phyloP scores from a whole-genome alignment of 371 early-diverging fungal genomes.

The Syncephalis plumigaleata region DNA sequence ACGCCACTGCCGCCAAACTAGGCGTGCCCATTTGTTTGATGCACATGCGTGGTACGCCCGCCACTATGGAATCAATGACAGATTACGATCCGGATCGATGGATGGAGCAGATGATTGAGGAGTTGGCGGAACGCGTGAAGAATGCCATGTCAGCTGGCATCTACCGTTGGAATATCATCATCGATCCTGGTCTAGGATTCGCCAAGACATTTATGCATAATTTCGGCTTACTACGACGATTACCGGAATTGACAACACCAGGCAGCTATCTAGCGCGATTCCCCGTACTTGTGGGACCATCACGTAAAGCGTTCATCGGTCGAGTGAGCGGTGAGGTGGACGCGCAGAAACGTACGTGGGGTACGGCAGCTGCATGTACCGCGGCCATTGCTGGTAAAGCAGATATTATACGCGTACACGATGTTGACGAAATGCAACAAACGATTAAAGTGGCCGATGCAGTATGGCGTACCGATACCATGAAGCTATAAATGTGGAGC shows the following conservation, averaged over 20 bases:
- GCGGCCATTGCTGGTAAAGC: conserved; percentile 80
- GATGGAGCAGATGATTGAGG: conserved; percentile 45
- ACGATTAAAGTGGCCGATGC: conserved; percentile 72
- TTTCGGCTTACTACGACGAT: conserved; percentile 59
- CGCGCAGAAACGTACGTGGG: conserved; percentile 67
- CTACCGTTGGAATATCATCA: conserved; percentile 85
- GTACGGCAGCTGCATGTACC: conserved; percentile 87
- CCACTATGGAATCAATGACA: conserved; percentile 67
- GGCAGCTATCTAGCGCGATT: conserved; percentile 33
- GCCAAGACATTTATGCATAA: conserved; percentile 81
- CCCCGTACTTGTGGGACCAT: conserved; percentile 75
- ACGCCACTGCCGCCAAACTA: conserved; percentile 49
- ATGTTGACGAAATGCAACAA: conserved; percentile 81
- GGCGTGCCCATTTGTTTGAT: conserved; percentile 83
- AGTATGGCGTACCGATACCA: too few relatives aligned
- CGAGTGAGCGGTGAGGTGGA: conserved; percentile 39
- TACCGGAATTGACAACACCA: conserved; percentile 34
- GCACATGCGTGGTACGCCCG: conserved; percentile 92
- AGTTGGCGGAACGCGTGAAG: conserved; percentile 42
- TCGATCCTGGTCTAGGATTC: conserved; percentile 96
- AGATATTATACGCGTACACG: conserved; percentile 80
- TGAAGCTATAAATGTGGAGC: too few relatives aligned
- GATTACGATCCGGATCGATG: conserved; percentile 57
- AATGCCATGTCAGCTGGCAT: conserved; percentile 63
- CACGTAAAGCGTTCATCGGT: conserved; percentile 80